These are phyloP conservation scores for Curvularia verruculosa DNA, from an alignment of 2,329 filamentous ascomycete genomes.

Conservation along the genomic window DNA sequence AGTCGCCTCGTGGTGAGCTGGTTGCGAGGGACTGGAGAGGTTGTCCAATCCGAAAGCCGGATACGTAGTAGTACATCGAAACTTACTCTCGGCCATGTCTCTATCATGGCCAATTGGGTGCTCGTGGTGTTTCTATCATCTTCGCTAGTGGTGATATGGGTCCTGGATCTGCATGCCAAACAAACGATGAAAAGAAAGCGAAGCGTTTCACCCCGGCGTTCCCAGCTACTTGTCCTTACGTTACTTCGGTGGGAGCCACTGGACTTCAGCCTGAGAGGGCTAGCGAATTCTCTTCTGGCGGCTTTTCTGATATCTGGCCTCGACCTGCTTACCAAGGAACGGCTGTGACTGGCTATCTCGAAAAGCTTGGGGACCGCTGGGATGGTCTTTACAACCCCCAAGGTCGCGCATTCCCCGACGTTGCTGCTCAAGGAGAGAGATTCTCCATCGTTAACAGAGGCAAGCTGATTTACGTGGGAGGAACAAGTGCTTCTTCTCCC, in stretches of 20 bases:
- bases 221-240: conserved; percentile 56
- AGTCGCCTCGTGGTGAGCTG: not conserved
- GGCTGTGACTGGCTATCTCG: conserved; percentile 50
- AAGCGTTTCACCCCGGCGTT: conserved; percentile 54
- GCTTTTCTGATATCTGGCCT: conserved; percentile 54
- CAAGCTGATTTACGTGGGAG: conserved; percentile 39
- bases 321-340: conserved; percentile 52
- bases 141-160: conserved; percentile 51
- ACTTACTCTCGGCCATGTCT: not conserved
- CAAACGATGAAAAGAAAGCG: conserved; percentile 54
- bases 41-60: not conserved
- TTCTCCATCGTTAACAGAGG: conserved; percentile 48
- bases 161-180: conserved; percentile 52
- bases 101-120: conserved; percentile 43
- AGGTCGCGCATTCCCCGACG: conserved; percentile 55
- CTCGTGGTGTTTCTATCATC: conserved; percentile 50
- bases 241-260: conserved; percentile 56
- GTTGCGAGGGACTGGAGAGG: not conserved
- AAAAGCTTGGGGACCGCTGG: conserved; percentile 48
- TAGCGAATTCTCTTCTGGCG: conserved; percentile 52
- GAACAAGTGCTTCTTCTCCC: conserved; percentile 50
- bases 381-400: conserved; percentile 52
- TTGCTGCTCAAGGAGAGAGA: conserved; percentile 49
- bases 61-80: too few relatives aligned
- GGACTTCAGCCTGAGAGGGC: conserved; percentile 50